Evolutionary conservation across 129 eudicot species (phyloP).

Genomic region (Daucus carota): DNA sequence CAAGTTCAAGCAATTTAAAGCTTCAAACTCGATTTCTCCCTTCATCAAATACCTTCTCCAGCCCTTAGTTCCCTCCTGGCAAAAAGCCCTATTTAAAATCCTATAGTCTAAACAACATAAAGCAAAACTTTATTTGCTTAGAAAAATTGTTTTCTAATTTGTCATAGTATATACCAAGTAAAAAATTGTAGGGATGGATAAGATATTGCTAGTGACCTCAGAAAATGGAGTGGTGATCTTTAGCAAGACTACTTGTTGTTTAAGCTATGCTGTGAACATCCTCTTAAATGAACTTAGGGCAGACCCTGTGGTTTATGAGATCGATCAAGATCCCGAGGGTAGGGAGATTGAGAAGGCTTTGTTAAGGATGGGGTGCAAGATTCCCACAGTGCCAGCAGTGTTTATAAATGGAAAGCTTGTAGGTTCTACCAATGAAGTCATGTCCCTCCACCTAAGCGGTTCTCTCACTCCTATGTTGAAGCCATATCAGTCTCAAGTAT

Average conservation of each 20-base stretch:
- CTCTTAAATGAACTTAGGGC: constrained; percentile 57
- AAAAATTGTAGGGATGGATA: constrained; percentile 40
- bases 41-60: constrained; percentile 6
- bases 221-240: constrained; percentile 56
- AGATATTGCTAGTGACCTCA: constrained; percentile 39
- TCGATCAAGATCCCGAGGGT: constrained; percentile 58
- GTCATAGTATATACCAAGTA: constrained; percentile 11
- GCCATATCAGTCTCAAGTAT: constrained; percentile 41
- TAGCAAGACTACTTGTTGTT: constrained; percentile 69
- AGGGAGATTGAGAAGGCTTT: constrained; percentile 68
- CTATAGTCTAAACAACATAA: background rate
- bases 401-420: constrained; percentile 54
- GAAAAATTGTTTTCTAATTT: constrained; percentile 3
- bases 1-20: constrained; percentile 28
- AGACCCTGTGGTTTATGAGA: constrained; percentile 37
- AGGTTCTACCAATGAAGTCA: constrained; percentile 86
- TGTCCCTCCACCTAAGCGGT: constrained; percentile 94
- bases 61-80: background rate
- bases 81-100: background rate
- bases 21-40: background rate
- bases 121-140: background rate
- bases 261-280: constrained; percentile 64
- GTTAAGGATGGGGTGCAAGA: constrained; percentile 39
- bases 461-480: constrained; percentile 47
- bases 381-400: constrained; percentile 52